These are phyloP conservation scores for Dentipellis fragilis DNA, from an alignment of 768 basidiomycete species.

Conservation along the genomic window DNA sequence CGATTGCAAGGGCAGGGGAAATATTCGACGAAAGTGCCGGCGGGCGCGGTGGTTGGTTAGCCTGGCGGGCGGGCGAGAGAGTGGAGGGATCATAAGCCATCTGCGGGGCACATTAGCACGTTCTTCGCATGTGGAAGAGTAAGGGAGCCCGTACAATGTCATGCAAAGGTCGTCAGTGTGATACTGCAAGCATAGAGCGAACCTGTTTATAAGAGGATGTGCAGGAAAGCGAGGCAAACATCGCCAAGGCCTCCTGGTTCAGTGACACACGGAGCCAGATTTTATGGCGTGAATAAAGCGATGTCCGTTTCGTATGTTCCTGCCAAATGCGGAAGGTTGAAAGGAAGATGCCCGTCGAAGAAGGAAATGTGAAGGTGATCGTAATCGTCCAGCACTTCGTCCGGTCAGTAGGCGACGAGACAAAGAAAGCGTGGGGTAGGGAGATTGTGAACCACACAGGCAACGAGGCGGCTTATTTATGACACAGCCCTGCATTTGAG, in stretches of 20 bases:
- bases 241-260: conserved; percentile 11
- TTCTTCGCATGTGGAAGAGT: not conserved
- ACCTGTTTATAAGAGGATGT: conserved; percentile 13
- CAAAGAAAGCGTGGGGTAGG: conserved; percentile 11
- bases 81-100: conserved; percentile 17
- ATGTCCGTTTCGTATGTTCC: conserved; percentile 11
- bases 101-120: conserved; percentile 1
- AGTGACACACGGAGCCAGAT: conserved; percentile 15
- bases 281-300: conserved; percentile 15
- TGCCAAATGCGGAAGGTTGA: conserved; percentile 16
- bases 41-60: conserved; percentile 7
- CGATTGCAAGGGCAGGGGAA: conserved; percentile 55
- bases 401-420: conserved; percentile 8
- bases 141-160: conserved; percentile 6
- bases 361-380: conserved; percentile 17
- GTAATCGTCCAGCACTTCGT: conserved; percentile 12
- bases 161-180: conserved; percentile 9
- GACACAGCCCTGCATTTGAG: conserved; percentile 4
- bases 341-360: conserved; percentile 12
- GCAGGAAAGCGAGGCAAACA: conserved; percentile 11
- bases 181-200: conserved; percentile 5
- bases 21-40: conserved; percentile 5
- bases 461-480: conserved; percentile 16
- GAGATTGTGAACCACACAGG: not conserved
- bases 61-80: conserved; percentile 12